Percentiles rank a stretch among this genome's conserved stretches.
Conservation (phyloP, 2,329 filamentous ascomycete species). For the Conoideocrella luteorostrata region DNA sequence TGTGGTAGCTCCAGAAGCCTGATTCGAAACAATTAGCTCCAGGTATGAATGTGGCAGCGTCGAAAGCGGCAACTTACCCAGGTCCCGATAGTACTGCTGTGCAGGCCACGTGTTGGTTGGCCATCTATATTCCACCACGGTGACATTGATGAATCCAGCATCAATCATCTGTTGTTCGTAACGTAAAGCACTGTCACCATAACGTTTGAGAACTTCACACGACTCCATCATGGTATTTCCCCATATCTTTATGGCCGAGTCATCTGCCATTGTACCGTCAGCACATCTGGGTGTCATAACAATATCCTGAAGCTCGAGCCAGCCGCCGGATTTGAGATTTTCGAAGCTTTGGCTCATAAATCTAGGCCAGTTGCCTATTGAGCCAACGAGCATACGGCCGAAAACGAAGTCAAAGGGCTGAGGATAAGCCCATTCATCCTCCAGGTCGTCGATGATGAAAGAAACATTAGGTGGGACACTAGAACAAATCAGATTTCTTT, state of each 20-base stretch:
- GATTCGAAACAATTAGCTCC: constrained; percentile 19
- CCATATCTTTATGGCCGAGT: constrained; percentile 22
- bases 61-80: constrained; percentile 28
- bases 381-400: constrained; percentile 30
- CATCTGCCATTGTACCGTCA: constrained; percentile 30
- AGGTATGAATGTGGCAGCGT: too few relatives aligned
- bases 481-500: background rate
- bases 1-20: constrained; percentile 31
- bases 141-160: constrained; percentile 47
- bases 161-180: constrained; percentile 35
- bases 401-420: constrained; percentile 36
- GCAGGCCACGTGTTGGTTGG: constrained; percentile 47
- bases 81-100: constrained; percentile 43
- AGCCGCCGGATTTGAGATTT: constrained; percentile 36
- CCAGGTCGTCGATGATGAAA: constrained; percentile 40
- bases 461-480: constrained; percentile 42
- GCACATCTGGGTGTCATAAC: constrained; percentile 32
- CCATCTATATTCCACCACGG: constrained; percentile 40
- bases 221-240: constrained; percentile 23
- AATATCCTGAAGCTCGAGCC: constrained; percentile 37
- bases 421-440: constrained; percentile 32
- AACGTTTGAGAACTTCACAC: constrained; percentile 22
- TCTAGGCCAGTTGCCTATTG: constrained; percentile 27
- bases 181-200: constrained; percentile 23
- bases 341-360: constrained; percentile 31